Evolutionary conservation across 495 filamentous ascomycete genomes (phyloP).

Genomic region (Haplographium delicatum): DNA sequence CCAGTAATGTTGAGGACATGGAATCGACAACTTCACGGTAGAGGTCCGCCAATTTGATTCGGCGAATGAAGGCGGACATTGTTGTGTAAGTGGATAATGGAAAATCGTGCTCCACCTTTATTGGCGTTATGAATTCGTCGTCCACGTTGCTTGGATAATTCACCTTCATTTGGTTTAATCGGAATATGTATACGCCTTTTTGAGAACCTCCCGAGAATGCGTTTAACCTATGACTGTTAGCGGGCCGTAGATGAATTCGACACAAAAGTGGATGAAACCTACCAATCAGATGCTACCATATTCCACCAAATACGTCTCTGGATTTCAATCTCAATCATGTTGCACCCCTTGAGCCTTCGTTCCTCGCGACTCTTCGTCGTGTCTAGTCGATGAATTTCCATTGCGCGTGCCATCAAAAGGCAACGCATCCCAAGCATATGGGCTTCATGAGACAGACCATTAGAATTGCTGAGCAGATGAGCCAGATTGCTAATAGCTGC

Average conservation of each 20-base stretch:
- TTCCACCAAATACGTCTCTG: conserved; percentile 10
- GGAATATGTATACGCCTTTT: conserved; percentile 2
- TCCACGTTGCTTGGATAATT: conserved; percentile 8
- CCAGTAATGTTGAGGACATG: conserved; percentile 2
- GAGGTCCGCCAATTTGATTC: conserved; percentile 3
- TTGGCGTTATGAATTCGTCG: conserved; percentile 5
- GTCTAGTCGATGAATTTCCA: conserved; percentile 2
- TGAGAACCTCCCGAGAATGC: conserved; percentile 1
- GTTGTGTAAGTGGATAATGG: conserved; percentile 1
- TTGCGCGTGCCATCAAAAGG: conserved; percentile 2
- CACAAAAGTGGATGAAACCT: not conserved
- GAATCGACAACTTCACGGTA: conserved; percentile 4
- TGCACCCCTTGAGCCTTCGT: not conserved
- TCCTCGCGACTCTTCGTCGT: not conserved
- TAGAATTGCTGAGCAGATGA: not conserved
- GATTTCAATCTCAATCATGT: conserved; percentile 9
- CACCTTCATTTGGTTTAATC: conserved; percentile 5
- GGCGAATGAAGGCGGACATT: conserved; percentile 8
- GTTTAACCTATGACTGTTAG: conserved; percentile 3
- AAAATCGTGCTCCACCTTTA: not conserved
- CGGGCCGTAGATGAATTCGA: not conserved
- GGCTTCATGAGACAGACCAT: not conserved
- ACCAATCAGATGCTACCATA: conserved; percentile 12
- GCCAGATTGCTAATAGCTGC: conserved; percentile 1
- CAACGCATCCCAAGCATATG: conserved; percentile 2